Evolutionary conservation across 2,329 filamentous ascomycete genomes (phyloP), one percentile per base, ranked within the genome.

Genomic region (Xylaria sp.): DNA sequence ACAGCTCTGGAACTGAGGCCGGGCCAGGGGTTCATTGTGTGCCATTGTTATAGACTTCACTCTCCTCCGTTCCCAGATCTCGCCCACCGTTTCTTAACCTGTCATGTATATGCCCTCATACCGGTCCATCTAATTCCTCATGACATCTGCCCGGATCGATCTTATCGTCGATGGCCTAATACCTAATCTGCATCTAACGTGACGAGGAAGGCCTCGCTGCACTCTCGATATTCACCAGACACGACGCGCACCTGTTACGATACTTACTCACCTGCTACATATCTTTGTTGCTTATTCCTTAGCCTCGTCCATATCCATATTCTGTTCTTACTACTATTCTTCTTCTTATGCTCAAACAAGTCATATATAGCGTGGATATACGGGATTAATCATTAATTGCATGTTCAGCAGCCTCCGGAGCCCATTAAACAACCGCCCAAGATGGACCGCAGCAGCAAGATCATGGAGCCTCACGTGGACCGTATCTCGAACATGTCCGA

Each of bases 401-500:
- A 57, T 34, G 30, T 37, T 54, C 46, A 55, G 52, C 18, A 51
- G 34, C 51, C 47, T 19, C 19, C 10, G 37, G 52, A 42, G 49
- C 49, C 52, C 34, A 48, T 5, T 23, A 44, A 47, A 19, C 19
- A 44, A 47, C 19, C 19, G 50, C 47, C 44, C 56, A 18, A 62
- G 48, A 67, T 65, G 59, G 62, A 61, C 42, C 54, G 55, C 65
- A 59, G 48, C 52, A 64, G 65, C 62, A 63, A 61, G 39, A 52
- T 54, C 54, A 59, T 65, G 57, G 67, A 71, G 58, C 66, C 64
- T 62, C 57, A 68, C 63, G 52, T 62, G 23, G 61, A 63, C 44
- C 72, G 70, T 66, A 73, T 72, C 54, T 77, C 76, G 68, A 84
- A 79, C 70, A 73, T 85, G 16, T 80, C 83, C 2, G 83, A 85